Evolutionary conservation across 306 rosid genomes (phyloP), one percentile per base, ranked within the genome.

Genomic region (Chamaecrista fasciculata): DNA sequence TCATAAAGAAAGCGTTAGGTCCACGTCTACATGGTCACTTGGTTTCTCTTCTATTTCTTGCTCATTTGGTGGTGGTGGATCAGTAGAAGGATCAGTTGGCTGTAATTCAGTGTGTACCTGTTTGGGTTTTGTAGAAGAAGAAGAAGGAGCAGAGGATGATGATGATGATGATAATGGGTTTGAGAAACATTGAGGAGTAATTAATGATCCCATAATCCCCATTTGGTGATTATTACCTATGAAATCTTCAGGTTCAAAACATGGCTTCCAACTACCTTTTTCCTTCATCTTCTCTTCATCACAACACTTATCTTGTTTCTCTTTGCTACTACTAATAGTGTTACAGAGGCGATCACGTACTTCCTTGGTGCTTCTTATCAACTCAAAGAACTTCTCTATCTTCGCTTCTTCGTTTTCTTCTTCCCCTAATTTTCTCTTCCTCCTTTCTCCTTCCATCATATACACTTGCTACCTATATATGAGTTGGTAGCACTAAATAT

Each of bases 171-270:
- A n/a, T n/a, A n/a, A n/a, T n/a, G n/a, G n/a, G n/a, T n/a, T n/a
- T n/a, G n/a, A n/a, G n/a, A n/a, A n/a, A n/a, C n/a, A n/a, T n/a
- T n/a, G n/a, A n/a, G n/a, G n/a, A n/a, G n/a, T n/a, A n/a, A n/a
- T n/a, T n/a, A n/a, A n/a, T n/a, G n/a, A n/a, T n/a, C n/a, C n/a
- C n/a, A n/a, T n/a, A n/a, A n/a, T n/a, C n/a, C n/a, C n/a, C n/a
- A n/a, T n/a, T n/a, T n/a, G n/a, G n/a, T n/a, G n/a, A n/a, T n/a
- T n/a, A n/a, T n/a, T n/a, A 12, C 44, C 85, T 26, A 79, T 76
- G 83, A 93, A 90, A 76, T 93, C 98, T 70, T 90, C 91, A 12
- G 87, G 87, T 62, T 79, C 82, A 66, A 92, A 92, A 49, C 67
- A 71, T 12, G 93, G 98, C 31, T 73, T 80, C 98, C 98, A 90